Percentiles rank a stretch among this genome's conserved stretches.
These are phyloP conservation scores for Camelina laxa DNA, from an alignment of 345 rosid genomes.

Conservation along the genomic window DNA sequence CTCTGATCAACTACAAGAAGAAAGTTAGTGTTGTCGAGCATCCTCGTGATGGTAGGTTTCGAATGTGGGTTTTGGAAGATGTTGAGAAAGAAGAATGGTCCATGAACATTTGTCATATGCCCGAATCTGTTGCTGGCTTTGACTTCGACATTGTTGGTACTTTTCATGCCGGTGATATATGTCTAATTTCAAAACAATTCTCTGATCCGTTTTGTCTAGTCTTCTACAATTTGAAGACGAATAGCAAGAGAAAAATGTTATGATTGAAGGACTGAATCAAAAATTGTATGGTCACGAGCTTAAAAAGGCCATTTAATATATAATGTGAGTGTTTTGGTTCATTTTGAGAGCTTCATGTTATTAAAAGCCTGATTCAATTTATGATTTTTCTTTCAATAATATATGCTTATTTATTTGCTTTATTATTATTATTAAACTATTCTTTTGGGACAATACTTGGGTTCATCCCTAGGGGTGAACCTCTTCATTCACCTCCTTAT, in stretches of 20 bases:
- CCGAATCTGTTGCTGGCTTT: not conserved
- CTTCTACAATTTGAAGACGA: slow-evolving; percentile 15
- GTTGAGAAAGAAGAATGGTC: slow-evolving; percentile 19
- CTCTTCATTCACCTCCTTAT: too few relatives aligned
- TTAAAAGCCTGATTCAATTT: not conserved
- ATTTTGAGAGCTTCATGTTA: slow-evolving; percentile 18
- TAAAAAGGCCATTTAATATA: not conserved
- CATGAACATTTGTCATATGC: not conserved
- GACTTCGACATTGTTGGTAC: not conserved
- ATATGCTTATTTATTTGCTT: not conserved
- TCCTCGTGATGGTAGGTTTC: slow-evolving; percentile 4
- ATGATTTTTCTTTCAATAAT: not conserved
- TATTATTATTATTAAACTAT: not conserved
- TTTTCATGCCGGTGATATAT: slow-evolving; percentile 11
- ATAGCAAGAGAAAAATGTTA: not conserved
- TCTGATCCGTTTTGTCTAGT: slow-evolving; percentile 7
- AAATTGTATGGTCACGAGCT: not conserved
- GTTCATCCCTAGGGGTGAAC: too few relatives aligned
- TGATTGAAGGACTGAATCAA: not conserved
- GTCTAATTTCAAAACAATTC: not conserved
- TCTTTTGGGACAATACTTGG: too few relatives aligned
- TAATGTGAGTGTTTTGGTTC: slow-evolving; percentile 5
- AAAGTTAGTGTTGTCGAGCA: slow-evolving; percentile 20
- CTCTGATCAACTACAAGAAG: slow-evolving; percentile 3
- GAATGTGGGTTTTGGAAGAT: not conserved